Base-by-base conservation (phyloP, 192 early-diverging fungal species). In the Linnemannia exigua region DNA sequence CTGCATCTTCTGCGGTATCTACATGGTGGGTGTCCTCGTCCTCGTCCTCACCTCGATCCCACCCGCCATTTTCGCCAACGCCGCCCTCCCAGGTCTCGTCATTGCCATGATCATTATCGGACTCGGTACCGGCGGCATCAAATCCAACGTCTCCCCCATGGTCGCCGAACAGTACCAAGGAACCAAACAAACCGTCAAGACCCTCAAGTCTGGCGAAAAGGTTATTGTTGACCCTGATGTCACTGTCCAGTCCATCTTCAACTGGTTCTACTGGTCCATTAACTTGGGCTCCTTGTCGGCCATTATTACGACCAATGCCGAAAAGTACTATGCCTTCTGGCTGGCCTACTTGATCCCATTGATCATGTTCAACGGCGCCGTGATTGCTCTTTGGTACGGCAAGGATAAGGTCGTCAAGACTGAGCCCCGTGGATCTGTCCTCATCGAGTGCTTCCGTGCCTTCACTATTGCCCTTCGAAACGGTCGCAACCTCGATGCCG, bases 241-340 rank as follows among this genome's bases (percentile, higher is more conserved):
- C 70, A 95, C 95, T 1, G 82, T 94, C 46, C 94, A 96, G 89
- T 91, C 90, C 22, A 93, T 97, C 63, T 97, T 96, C 88, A 94
- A 93, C 87, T 95, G 92, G 93, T 97, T 97, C 88, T 97, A 97
- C 88, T 92, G 90, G 89, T 89, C 92, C 48, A 94, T 96, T 78
- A 95, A 95, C 80, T 35, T 95, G 36, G 95, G 95, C 48, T 89
- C 92, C 33, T 88, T 96, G 69, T 92, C 84, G 79, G 90, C 90
- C 71, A 93, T 89, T 72, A 90, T 88, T 37, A 92, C 81, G 61
- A 92, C 91, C 78, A 90, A 79, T 79, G 71, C 92, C 0, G 93
- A 93, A 72, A 93, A 92, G 87, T 84, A 92, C 86, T 68, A 88
- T 66, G 88, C 89, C 61, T 94, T 92, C 79, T 89, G 92, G 76